A percentile compares a stretch with the other conserved stretches of the same genome.
Evolutionary conservation across 495 filamentous ascomycete genomes (phyloP).

Genomic region (Talaromyces wortmannii): DNA sequence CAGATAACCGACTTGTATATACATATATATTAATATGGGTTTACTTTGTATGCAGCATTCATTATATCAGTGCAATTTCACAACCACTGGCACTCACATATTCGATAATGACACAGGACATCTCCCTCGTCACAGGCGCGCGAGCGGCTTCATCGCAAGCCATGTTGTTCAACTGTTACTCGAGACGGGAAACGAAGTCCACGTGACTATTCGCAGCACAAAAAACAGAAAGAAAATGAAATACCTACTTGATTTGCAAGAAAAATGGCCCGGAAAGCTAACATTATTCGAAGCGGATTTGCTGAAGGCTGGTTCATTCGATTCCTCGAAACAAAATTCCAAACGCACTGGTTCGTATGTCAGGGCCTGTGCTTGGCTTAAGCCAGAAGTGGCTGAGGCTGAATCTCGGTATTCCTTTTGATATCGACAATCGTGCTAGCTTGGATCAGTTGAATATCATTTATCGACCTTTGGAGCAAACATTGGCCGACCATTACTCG

Average conservation of each 20-base stretch:
- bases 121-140: not conserved
- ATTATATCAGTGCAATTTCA: too few relatives aligned
- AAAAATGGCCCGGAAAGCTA: not conserved
- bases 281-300: not conserved
- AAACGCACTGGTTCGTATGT: not conserved
- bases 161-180: not conserved
- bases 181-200: not conserved
- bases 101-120: too few relatives aligned
- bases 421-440: not conserved
- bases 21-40: too few relatives aligned
- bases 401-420: not conserved
- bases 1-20: too few relatives aligned
- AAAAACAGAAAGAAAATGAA: not conserved
- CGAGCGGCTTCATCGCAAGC: not conserved
- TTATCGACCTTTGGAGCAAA: not conserved
- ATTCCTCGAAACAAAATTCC: not conserved
- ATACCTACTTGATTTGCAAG: not conserved
- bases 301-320: not conserved
- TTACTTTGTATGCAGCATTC: too few relatives aligned
- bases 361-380: not conserved
- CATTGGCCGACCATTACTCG: not conserved
- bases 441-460: not conserved
- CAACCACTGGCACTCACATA: too few relatives aligned
- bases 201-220: not conserved
- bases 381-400: not conserved